Conservation (phyloP, 2,329 filamentous ascomycete species). For the Ophiostoma perfectum region DNA sequence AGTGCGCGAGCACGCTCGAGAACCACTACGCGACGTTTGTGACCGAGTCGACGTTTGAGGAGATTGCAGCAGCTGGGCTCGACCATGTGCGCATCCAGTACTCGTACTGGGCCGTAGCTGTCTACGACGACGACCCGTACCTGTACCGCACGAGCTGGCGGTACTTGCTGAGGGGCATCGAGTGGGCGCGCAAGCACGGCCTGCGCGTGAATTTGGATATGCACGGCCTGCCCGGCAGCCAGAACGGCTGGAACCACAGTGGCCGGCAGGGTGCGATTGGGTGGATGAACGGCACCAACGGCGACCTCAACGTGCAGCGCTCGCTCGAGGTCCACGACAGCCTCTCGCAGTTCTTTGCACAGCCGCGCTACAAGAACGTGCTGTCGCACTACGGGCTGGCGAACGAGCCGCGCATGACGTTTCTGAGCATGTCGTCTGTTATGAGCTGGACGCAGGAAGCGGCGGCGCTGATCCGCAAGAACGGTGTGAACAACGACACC, state of each 20-base stretch:
- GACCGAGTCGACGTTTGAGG: slow-evolving; percentile 73
- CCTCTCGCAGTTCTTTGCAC: slow-evolving; percentile 86
- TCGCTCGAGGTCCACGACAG: slow-evolving; percentile 83
- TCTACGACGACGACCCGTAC: slow-evolving; percentile 82
- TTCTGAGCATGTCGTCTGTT: slow-evolving; percentile 60
- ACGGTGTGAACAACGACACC: slow-evolving; percentile 61
- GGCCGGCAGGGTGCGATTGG: slow-evolving; percentile 73
- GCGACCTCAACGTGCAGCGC: slow-evolving; percentile 69
- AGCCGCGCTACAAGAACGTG: slow-evolving; percentile 86
- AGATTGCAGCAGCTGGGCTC: slow-evolving; percentile 80
- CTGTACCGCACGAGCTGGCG: slow-evolving; percentile 83
- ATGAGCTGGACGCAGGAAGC: slow-evolving; percentile 74
- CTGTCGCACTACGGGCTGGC: slow-evolving; percentile 88
- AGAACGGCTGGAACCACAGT: slow-evolving; percentile 98
- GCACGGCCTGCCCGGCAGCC: slow-evolving; percentile 84
- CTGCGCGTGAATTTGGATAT: slow-evolving; percentile 88
- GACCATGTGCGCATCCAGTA: slow-evolving; percentile 97
- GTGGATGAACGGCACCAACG: slow-evolving; percentile 90
- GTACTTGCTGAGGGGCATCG: slow-evolving; percentile 85
- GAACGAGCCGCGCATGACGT: slow-evolving; percentile 89
- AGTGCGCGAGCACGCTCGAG: slow-evolving; percentile 66
- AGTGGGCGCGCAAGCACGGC: slow-evolving; percentile 89
- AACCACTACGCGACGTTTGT: slow-evolving; percentile 88
- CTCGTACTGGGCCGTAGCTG: slow-evolving; percentile 88
- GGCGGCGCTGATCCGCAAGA: slow-evolving; percentile 65